Evolutionary conservation across 2,329 filamentous ascomycete species (phyloP).

Genomic region (Penicillium paneum): DNA sequence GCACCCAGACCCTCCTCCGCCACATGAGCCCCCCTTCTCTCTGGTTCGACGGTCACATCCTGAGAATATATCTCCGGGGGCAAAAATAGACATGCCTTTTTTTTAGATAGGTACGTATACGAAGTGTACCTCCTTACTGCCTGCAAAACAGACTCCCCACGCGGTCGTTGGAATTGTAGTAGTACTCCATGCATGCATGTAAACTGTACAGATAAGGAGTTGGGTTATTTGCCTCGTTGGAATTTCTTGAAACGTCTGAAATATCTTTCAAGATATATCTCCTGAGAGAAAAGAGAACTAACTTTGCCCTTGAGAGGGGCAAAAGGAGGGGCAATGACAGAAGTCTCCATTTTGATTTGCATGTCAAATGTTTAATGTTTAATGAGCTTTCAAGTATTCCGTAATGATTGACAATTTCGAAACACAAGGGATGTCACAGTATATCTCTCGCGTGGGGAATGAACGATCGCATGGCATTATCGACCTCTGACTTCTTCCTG

Average conservation of each 20-base stretch:
- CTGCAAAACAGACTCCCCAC: constrained; percentile 12
- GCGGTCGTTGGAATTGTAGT: background rate
- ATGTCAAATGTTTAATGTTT: background rate
- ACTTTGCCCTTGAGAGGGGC: background rate
- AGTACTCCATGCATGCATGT: background rate
- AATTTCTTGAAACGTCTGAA: background rate
- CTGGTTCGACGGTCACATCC: constrained; percentile 10
- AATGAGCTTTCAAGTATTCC: background rate
- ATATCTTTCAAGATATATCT: background rate
- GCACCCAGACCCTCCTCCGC: background rate
- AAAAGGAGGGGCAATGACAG: background rate
- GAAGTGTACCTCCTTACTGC: constrained; percentile 5
- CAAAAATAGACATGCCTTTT: background rate
- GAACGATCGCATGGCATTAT: background rate
- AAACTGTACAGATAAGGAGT: background rate
- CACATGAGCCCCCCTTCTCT: background rate
- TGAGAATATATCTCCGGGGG: background rate
- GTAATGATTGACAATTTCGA: background rate
- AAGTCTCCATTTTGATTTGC: background rate
- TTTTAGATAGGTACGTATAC: background rate
- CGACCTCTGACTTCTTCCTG: background rate
- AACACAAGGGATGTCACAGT: background rate
- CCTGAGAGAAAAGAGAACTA: background rate
- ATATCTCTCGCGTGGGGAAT: background rate
- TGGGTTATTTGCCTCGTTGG: background rate